A percentile compares a stretch with the other conserved stretches of the same genome.
Conservation (phyloP, 139 green algal species). For the Astrephomene gubernaculifera region DNA sequence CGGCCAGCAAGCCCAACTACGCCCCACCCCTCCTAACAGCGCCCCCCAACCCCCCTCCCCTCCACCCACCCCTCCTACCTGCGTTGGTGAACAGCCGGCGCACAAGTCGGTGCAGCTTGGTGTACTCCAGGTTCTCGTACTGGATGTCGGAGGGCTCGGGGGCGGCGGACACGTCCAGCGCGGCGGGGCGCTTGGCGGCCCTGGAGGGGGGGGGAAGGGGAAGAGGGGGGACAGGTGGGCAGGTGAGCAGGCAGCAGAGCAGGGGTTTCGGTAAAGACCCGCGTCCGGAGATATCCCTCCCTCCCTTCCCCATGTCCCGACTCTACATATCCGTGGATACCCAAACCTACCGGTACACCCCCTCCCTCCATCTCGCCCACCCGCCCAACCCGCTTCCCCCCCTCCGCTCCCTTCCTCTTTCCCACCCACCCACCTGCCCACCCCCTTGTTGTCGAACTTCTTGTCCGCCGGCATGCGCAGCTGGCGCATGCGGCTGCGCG, state of each 20-base stretch:
- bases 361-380: too few species aligned
- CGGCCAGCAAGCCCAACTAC: too few species aligned
- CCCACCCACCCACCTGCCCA: constrained; percentile 21
- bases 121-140: constrained; percentile 63
- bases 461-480: neutral
- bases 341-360: too few species aligned
- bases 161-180: neutral
- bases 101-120: neutral
- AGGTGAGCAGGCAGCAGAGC: neutral
- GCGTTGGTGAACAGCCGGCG: neutral
- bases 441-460: constrained; percentile 33
- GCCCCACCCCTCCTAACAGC: too few species aligned
- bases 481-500: neutral
- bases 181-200: neutral
- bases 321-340: too few species aligned
- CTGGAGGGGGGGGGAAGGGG: neutral
- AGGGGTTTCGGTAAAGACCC: constrained; percentile 2
- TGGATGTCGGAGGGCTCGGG: constrained; percentile 60
- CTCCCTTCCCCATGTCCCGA: too few species aligned
- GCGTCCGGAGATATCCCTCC: too few species aligned
- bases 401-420: too few species aligned
- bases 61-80: too few species aligned
- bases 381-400: too few species aligned
- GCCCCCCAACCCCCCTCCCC: too few species aligned
- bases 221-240: neutral